These are phyloP conservation scores for Mycena vulgaris DNA, from an alignment of 768 basidiomycete genomes.

Conservation along the genomic window DNA sequence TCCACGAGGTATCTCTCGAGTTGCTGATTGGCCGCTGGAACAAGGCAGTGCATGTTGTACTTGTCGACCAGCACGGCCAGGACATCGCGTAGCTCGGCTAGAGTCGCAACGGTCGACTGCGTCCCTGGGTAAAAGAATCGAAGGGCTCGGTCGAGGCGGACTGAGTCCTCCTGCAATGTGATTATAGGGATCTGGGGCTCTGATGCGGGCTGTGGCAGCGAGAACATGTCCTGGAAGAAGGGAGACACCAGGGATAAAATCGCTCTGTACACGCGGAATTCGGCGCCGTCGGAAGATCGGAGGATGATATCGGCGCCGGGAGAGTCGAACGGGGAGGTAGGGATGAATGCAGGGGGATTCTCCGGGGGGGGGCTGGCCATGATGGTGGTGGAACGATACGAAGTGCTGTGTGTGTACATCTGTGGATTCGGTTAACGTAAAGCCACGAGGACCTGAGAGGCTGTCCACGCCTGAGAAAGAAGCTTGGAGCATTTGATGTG, in stretches of 20 bases:
- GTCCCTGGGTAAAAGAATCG: constrained; percentile 20
- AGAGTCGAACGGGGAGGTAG: not conserved
- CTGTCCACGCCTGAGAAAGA: too few species aligned
- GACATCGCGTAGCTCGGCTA: constrained; percentile 3
- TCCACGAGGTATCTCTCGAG: not conserved
- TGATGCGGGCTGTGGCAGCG: constrained; percentile 32
- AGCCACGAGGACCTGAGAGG: too few species aligned
- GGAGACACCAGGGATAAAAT: constrained; percentile 42
- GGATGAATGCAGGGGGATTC: too few species aligned
- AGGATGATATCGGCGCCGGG: constrained; percentile 38
- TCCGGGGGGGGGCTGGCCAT: too few species aligned
- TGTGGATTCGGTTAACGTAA: too few species aligned
- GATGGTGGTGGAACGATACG: too few species aligned
- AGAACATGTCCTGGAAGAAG: constrained; percentile 43
- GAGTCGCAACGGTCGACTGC: not conserved
- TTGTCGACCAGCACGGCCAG: constrained; percentile 23
- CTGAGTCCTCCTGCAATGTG: not conserved
- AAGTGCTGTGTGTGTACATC: too few species aligned
- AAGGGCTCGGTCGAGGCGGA: constrained; percentile 1
- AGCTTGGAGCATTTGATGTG: too few species aligned
- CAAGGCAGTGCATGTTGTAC: constrained; percentile 16
- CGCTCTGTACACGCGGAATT: constrained; percentile 36
- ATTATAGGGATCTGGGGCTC: not conserved
- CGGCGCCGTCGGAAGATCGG: constrained; percentile 39
- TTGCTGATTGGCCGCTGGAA: not conserved